Conservation (phyloP, 306 rosid species). For the Cucumis melo region DNA sequence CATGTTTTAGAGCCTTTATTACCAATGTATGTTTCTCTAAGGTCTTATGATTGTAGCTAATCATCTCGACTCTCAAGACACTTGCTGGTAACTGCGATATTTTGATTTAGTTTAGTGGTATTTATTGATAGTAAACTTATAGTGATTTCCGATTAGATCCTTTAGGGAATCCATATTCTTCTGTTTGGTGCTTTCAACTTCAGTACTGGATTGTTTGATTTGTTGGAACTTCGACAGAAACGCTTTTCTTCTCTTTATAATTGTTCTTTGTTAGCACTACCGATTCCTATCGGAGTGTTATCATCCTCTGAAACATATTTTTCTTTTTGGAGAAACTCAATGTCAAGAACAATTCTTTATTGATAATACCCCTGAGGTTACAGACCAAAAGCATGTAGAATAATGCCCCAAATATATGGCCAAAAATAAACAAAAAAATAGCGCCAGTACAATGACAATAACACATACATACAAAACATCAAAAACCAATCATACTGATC, state of each 20-base stretch:
- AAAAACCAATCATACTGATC: not conserved
- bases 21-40: not conserved
- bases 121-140: not conserved
- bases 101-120: not conserved
- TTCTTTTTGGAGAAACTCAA: not conserved
- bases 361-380: not conserved
- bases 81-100: not conserved
- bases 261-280: not conserved
- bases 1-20: not conserved
- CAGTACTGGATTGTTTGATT: not conserved
- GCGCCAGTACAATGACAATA: not conserved
- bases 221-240: not conserved
- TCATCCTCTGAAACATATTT: not conserved
- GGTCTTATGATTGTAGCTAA: not conserved
- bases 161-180: too few relatives aligned
- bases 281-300: not conserved
- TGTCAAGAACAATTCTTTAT: not conserved
- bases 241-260: not conserved
- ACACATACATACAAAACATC: not conserved
- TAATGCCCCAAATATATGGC: not conserved
- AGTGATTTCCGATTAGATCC: too few relatives aligned
- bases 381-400: constrained; percentile 1
- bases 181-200: too few relatives aligned
- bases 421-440: not conserved
- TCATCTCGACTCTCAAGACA: not conserved